Base-by-base conservation (phyloP, 805 yeast genomes). In the Saccharomyces kudriavzevii region DNA sequence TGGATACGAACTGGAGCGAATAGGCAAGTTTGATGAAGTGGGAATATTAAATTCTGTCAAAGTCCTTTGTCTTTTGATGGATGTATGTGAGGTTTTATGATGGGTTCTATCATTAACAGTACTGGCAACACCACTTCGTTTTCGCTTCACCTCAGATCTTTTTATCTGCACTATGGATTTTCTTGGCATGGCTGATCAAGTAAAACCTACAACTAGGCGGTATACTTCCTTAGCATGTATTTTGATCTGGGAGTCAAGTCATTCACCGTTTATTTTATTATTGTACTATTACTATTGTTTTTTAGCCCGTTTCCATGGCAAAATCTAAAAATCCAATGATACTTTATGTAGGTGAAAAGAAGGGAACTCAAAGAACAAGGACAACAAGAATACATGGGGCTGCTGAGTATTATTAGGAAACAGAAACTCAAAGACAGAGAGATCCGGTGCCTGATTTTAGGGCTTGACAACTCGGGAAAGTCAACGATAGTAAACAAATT, bases 381-480 rank as follows among this genome's bases (percentile, higher is more conserved):
- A 6, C 40, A n/a, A n/a, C 8, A 35, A 35, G 24, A 20, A 17
- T 35, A n/a, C 14, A 90, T 90, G 97, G 97, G 96, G 0, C 77
- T 90, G 1, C 70, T 90, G 17, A 79, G 89, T 1, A 84, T 89
- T 28, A 85, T 91, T 53, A 77, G 84, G 61, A 90, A 89, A 65
- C 96, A 89, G 64, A 85, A 89, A 70, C 74, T 80, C 45, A 89
- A 88, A 67, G 96, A 89, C 59, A 75, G 76, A 52, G 96, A 90
- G 67, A 70, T 87, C 31, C 73, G 97, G 24, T 77, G 89, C 26
- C 73, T 92, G 24, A 75, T 88, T 54, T 77, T 91, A 11, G 98
- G 98, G 0, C 78, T 91, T 3, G 98, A 91, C 65, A 89, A 89
- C 67, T 80, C 96, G 0, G 98, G 98, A 1, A 91, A 91, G 67